Conservation (phyloP, 2,329 filamentous ascomycete genomes). For the Tolypocladium nubicola region DNA sequence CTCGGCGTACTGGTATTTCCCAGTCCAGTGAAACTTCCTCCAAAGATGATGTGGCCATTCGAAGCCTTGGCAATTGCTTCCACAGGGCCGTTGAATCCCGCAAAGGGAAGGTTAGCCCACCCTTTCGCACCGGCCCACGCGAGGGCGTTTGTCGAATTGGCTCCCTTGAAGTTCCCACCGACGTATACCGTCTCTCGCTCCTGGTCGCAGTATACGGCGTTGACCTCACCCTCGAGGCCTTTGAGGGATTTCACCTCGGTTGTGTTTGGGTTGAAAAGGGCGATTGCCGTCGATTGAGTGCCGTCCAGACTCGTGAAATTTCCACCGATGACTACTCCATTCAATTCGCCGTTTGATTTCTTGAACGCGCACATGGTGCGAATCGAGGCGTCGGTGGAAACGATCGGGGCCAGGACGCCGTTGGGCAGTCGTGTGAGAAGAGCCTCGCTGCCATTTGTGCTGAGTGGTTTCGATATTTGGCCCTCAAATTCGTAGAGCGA, state of each 20-base stretch:
- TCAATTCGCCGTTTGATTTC: slow-evolving; percentile 51
- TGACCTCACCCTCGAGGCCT: slow-evolving; percentile 77
- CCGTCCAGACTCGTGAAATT: slow-evolving; percentile 90
- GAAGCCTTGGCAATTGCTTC: slow-evolving; percentile 70
- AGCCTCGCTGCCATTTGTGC: slow-evolving; percentile 68
- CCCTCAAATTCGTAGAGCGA: slow-evolving; percentile 80
- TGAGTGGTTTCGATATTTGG: slow-evolving; percentile 59
- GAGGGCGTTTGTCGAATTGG: slow-evolving; percentile 82
- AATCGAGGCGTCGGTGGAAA: slow-evolving; percentile 74
- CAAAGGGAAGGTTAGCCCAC: slow-evolving; percentile 78
- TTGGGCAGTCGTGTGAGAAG: slow-evolving; percentile 77
- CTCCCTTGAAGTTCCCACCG: slow-evolving; percentile 72
- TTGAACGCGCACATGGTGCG: slow-evolving; percentile 77
- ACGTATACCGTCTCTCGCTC: slow-evolving; percentile 74
- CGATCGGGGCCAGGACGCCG: slow-evolving; percentile 65
- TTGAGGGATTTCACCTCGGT: slow-evolving; percentile 60
- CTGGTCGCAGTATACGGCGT: slow-evolving; percentile 71
- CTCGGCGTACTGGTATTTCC: slow-evolving; percentile 66
- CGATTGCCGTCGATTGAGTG: slow-evolving; percentile 65
- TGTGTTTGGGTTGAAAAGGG: slow-evolving; percentile 67
- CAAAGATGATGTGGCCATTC: slow-evolving; percentile 83
- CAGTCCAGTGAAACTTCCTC: slow-evolving; percentile 78
- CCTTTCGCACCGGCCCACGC: slow-evolving; percentile 59
- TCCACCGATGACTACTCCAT: slow-evolving; percentile 76
- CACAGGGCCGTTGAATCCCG: slow-evolving; percentile 89